Base-by-base conservation (phyloP, 2,329 filamentous ascomycete species). In the Ophiognomonia clavigignenti-juglandacearum region DNA sequence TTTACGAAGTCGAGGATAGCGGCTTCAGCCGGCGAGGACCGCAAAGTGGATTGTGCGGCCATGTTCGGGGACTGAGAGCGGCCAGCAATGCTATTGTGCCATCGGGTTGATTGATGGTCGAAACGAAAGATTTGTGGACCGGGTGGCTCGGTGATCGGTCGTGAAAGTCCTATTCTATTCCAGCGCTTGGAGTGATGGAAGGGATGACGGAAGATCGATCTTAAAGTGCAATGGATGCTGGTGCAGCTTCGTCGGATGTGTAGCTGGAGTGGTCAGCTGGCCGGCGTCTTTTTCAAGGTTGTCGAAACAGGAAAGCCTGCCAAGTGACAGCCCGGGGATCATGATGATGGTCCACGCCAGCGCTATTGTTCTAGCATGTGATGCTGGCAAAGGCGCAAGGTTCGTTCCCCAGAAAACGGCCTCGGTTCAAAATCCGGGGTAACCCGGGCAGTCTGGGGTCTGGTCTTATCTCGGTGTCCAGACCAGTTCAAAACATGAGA, bases 11-110 rank as follows among this genome's bases (percentile, higher is more conserved):
- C 72, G 27, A 80, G 74, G 60, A 90, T 71, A 59, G 84, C 78
- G 66, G 86, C 82, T 65, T 86, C 78, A 56, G 80, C 77, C 39
- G 72, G 75, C 57, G 78, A 77, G 57, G 75, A 72, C 56, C 82
- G 82, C 57, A 96, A 75, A 5, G 86, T 96, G 47, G 92, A 96
- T 71, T 95, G 91, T 54, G 77, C 85, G 53, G 89, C 88, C 92
- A 96, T 96, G 50, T 49, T 60, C 45, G 50, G 54, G 23, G 40
- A 11, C 8, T 9, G 14, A 23, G 26, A 14, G 19, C 34, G 20
- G 26, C 8, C 23, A 11, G 10, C 11, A 23, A 9, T 40, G 18
- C 38, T 42, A 45, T 52, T 20, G 46, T 39, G 48, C 45, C 48
- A 41, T 39, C 27, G 43, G 37, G 20, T n/a, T n/a, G 11, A 2